Base-by-base conservation (phyloP, 305 asterid species). In the Fraxinus dipetala region DNA sequence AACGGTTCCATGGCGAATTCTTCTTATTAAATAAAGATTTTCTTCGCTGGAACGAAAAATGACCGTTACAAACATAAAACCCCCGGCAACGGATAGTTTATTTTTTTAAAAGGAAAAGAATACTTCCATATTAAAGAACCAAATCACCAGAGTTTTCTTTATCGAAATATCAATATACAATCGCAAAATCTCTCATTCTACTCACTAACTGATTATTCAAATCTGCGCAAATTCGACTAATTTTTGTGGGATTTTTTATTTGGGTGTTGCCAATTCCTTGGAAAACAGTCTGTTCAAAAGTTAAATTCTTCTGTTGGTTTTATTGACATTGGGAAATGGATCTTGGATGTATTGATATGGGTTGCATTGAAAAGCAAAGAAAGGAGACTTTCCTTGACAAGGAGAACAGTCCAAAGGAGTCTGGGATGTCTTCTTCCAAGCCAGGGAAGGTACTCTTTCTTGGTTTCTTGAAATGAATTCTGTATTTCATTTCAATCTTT, bases 31-130 rank as follows among this genome's bases (percentile, higher is more conserved):
- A 10, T 6, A 56, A 56, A 8, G 10, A 65, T 65, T 11, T 26
- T 11, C 35, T 65, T 65, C 0, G 18, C 35, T 24, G 73, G 35
- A 65, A 65, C 35, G 6, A 65, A 65, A 65, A 65, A 24, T 69
- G 88, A 87, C 96, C 97, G 98, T 94, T 91, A 85, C 43, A 80
- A 82, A 85, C 88, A 83, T 63, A 73, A 79, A 73, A 79, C 61
- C 83, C 83, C 79, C 40, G 74, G 83, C 75, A 94, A 95, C 98
- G 97, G 96, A 87, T 95, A 93, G 85, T 91, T 92, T 88, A 70
- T 78, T 35, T 78, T 30, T 65, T 79, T 45, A 80, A 24, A 72
- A 78, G 80, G 34, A 26, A 24, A 24, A 9, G 22, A 20, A 65
- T 65, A 24, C 35, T 65, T 59, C 36, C 54, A 32, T 38, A 28